phyloP scores from a whole-genome alignment of 2,329 filamentous ascomycete genomes.

The Fusarium nygamai region DNA sequence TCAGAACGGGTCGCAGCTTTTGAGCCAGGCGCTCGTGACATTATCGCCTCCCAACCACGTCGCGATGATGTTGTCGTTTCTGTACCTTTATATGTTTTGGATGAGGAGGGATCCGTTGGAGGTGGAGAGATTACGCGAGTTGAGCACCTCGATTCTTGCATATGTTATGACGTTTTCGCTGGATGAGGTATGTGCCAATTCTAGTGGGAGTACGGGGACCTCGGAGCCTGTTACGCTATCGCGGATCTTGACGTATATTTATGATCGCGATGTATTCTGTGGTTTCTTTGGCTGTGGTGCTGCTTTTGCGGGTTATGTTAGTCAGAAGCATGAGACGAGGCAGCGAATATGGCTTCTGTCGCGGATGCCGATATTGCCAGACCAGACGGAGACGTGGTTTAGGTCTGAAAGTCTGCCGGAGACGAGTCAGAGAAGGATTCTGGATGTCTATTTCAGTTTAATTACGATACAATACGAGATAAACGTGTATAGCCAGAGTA shows the following conservation, averaged over 20 bases:
- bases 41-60: neutral
- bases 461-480: constrained; percentile 11
- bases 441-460: constrained; percentile 2
- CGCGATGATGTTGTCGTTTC: constrained; percentile 12
- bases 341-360: constrained; percentile 8
- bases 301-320: neutral
- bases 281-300: constrained; percentile 3
- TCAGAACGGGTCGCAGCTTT: neutral
- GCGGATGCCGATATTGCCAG: neutral
- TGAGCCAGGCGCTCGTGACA: neutral
- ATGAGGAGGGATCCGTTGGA: neutral
- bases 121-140: neutral
- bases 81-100: constrained; percentile 15
- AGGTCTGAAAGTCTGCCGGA: neutral
- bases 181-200: constrained; percentile 1
- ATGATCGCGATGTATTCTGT: constrained; percentile 11
- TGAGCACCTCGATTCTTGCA: neutral
- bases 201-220: neutral
- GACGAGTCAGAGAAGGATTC: neutral
- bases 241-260: constrained; percentile 5
- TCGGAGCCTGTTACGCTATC: neutral
- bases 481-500: constrained; percentile 6
- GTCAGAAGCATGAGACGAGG: constrained; percentile 9
- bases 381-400: neutral
- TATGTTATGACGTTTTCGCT: constrained; percentile 7